These are phyloP conservation scores for Penicillium atrosanguineum DNA, from an alignment of 495 filamentous ascomycete species.

Conservation along the genomic window DNA sequence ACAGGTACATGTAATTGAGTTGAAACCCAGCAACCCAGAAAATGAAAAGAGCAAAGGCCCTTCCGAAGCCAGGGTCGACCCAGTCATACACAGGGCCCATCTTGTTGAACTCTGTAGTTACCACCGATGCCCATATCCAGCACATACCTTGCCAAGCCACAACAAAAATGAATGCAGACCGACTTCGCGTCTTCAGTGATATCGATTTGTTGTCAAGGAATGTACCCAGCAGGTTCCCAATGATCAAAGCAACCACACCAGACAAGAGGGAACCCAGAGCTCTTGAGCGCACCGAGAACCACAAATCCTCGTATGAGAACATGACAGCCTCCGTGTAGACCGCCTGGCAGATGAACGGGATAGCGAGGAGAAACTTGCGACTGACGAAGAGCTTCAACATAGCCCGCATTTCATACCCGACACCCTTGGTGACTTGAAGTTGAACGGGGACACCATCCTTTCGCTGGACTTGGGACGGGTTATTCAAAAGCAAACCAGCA, in stretches of 20 bases:
- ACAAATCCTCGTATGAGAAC: conserved; percentile 59
- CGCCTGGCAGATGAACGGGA: conserved; percentile 59
- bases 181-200: conserved; percentile 46
- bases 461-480: conserved; percentile 53
- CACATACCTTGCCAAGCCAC: conserved; percentile 53
- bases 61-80: conserved; percentile 52
- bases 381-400: conserved; percentile 50
- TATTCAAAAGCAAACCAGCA: conserved; percentile 52
- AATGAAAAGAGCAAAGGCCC: conserved; percentile 56
- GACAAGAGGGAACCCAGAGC: conserved; percentile 62
- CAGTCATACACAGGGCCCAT: conserved; percentile 57
- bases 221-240: conserved; percentile 54
- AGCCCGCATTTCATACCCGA: conserved; percentile 50
- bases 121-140: conserved; percentile 61
- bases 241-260: conserved; percentile 55
- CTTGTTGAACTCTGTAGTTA: conserved; percentile 50
- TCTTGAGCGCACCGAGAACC: conserved; percentile 61
- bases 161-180: conserved; percentile 44
- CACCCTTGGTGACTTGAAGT: conserved; percentile 45
- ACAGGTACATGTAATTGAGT: conserved; percentile 63
- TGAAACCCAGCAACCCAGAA: conserved; percentile 60
- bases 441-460: conserved; percentile 53
- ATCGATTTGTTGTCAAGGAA: conserved; percentile 53
- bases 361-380: conserved; percentile 53
- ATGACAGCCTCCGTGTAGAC: conserved; percentile 62